Percentiles rank a stretch among this genome's conserved stretches.
Evolutionary conservation across 305 asterid species (phyloP).

Genomic region (Fraxinus albicans): DNA sequence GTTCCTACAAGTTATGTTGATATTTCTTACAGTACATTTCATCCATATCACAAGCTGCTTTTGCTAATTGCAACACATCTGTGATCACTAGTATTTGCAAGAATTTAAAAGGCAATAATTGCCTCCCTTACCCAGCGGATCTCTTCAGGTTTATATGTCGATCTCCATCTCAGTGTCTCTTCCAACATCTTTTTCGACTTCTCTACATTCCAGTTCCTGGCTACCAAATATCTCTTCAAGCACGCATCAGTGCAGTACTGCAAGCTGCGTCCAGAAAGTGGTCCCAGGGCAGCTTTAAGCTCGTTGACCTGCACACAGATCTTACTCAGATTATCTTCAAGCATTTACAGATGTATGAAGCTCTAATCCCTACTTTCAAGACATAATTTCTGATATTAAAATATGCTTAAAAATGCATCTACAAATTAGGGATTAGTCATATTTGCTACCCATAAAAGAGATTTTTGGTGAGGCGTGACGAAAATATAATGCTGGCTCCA

Average conservation of each 20-base stretch:
- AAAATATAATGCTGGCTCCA: background rate
- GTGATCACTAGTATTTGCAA: background rate
- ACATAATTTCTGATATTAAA: background rate
- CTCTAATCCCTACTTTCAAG: background rate
- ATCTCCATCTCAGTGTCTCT: slow-evolving; percentile 86
- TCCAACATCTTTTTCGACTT: slow-evolving; percentile 89
- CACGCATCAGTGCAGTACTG: slow-evolving; percentile 82
- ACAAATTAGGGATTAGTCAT: background rate
- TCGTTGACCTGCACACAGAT: slow-evolving; percentile 57
- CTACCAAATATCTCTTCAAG: slow-evolving; percentile 79
- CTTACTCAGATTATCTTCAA: slow-evolving; percentile 13
- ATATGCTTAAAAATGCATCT: background rate
- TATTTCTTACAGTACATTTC: background rate
- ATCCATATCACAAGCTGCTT: background rate
- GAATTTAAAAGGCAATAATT: background rate
- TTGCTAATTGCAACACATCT: background rate
- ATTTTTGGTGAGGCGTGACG: background rate
- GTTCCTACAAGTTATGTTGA: background rate
- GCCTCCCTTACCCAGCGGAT: slow-evolving; percentile 78
- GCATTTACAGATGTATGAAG: background rate
- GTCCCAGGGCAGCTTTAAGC: slow-evolving; percentile 77
- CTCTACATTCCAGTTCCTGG: slow-evolving; percentile 82
- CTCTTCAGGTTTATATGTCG: slow-evolving; percentile 86
- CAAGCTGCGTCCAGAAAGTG: slow-evolving; percentile 58
- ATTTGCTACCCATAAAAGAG: background rate